Evolutionary conservation across 805 yeast genomes (phyloP).

Genomic region (Candida methanosorbosa): DNA sequence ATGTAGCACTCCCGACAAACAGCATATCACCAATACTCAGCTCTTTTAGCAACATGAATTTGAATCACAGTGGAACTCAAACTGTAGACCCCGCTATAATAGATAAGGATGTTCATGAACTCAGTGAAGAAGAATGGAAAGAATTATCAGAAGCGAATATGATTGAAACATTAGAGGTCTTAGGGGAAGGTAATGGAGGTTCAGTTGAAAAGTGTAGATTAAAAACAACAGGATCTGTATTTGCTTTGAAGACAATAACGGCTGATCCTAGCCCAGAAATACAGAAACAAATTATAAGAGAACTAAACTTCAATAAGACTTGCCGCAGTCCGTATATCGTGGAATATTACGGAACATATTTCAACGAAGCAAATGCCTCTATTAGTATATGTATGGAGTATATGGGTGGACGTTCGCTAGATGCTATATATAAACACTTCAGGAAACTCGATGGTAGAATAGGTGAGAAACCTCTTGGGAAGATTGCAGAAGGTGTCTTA

Average conservation of each 20-base stretch:
- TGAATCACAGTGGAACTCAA: too few species aligned
- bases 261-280: constrained; percentile 78
- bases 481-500: constrained; percentile 79
- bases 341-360: constrained; percentile 85
- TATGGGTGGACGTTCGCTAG: constrained; percentile 90
- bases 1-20: too few species aligned
- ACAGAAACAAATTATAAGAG: constrained; percentile 86
- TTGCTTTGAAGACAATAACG: constrained; percentile 74
- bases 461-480: constrained; percentile 88
- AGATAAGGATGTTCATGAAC: constrained; percentile 35
- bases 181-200: constrained; percentile 97
- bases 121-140: constrained; percentile 75
- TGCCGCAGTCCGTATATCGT: constrained; percentile 84
- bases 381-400: constrained; percentile 96
- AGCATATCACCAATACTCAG: too few species aligned
- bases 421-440: constrained; percentile 80
- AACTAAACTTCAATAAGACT: constrained; percentile 76
- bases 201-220: constrained; percentile 74
- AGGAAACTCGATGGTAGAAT: constrained; percentile 72
- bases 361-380: constrained; percentile 65
- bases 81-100: background rate
- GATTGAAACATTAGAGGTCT: constrained; percentile 56
- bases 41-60: too few species aligned
- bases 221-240: constrained; percentile 48
- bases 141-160: constrained; percentile 45